Conservation (phyloP, 805 yeast genomes). For the Nakazawaea laoshanensis region DNA sequence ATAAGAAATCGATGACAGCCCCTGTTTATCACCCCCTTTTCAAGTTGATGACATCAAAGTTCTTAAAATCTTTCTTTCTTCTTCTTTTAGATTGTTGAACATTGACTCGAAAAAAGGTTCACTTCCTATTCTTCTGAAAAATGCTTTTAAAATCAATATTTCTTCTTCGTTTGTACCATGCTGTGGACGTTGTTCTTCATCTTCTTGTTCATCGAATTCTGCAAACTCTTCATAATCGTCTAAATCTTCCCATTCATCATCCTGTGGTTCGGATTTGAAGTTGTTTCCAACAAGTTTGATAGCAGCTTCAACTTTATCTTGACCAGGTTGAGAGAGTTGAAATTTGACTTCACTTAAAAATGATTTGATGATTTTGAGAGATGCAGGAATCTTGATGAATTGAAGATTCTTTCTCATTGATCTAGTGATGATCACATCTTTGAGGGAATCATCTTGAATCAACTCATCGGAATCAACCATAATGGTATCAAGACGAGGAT, state of each 20-base stretch:
- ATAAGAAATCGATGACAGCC: too few species aligned
- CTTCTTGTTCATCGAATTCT: conserved; percentile 30
- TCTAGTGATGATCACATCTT: conserved; percentile 58
- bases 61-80: conserved; percentile 44
- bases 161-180: conserved; percentile 11
- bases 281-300: conserved; percentile 15
- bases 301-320: conserved; percentile 17
- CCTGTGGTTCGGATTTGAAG: conserved; percentile 31
- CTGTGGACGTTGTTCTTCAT: conserved; percentile 14
- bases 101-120: conserved; percentile 40
- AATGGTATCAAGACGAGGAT: conserved; percentile 39
- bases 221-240: conserved; percentile 46
- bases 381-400: conserved; percentile 60
- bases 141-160: conserved; percentile 1
- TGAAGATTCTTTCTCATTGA: conserved; percentile 65
- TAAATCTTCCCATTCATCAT: conserved; percentile 60
- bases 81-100: conserved; percentile 39
- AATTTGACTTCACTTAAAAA: conserved; percentile 61
- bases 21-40: too few species aligned
- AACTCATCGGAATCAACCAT: conserved; percentile 71
- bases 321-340: conserved; percentile 46
- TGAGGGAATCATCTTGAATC: conserved; percentile 36
- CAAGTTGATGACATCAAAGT: conserved; percentile 29
- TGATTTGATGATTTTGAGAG: conserved; percentile 64
- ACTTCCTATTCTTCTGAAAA: conserved; percentile 9